These are phyloP conservation scores for Talaromyces nanjingensis DNA, from an alignment of 495 filamentous ascomycete species.

Conservation along the genomic window DNA sequence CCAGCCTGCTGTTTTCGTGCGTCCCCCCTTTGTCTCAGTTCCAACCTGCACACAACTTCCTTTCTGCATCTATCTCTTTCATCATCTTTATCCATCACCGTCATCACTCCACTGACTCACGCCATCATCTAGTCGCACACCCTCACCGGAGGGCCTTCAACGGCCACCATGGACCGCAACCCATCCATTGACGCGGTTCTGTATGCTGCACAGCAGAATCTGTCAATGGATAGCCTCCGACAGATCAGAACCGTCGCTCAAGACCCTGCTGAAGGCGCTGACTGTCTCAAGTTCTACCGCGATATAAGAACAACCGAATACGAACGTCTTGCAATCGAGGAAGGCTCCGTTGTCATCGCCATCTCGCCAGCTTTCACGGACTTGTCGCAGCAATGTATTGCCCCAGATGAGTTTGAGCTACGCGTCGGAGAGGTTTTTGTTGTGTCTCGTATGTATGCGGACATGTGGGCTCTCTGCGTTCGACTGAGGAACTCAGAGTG, in stretches of 20 bases:
- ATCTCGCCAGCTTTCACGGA: conserved; percentile 20
- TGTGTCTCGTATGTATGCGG: conserved; percentile 23
- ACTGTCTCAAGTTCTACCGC: conserved; percentile 18
- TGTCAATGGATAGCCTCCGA: not conserved
- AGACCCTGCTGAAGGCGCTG: conserved; percentile 13
- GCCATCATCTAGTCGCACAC: conserved; percentile 4
- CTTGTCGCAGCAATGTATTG: conserved; percentile 10
- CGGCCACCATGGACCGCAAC: not conserved
- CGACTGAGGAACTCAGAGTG: conserved; percentile 9
- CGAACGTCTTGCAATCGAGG: conserved; percentile 23
- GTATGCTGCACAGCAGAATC: not conserved
- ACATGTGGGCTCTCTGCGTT: conserved; percentile 27
- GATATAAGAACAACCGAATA: conserved; percentile 19
- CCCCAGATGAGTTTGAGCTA: conserved; percentile 22
- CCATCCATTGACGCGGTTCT: not conserved
- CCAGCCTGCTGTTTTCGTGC: conserved; percentile 8
- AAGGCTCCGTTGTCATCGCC: conserved; percentile 26
- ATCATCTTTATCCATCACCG: not conserved
- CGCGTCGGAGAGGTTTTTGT: conserved; percentile 20
- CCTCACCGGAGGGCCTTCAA: not conserved
- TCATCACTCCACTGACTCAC: not conserved
- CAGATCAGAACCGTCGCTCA: not conserved
- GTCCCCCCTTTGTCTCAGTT: not conserved
- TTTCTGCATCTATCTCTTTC: not conserved
- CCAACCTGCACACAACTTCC: not conserved